Base-by-base conservation (phyloP, 179 eudicot species). In the Silene vulgaris region DNA sequence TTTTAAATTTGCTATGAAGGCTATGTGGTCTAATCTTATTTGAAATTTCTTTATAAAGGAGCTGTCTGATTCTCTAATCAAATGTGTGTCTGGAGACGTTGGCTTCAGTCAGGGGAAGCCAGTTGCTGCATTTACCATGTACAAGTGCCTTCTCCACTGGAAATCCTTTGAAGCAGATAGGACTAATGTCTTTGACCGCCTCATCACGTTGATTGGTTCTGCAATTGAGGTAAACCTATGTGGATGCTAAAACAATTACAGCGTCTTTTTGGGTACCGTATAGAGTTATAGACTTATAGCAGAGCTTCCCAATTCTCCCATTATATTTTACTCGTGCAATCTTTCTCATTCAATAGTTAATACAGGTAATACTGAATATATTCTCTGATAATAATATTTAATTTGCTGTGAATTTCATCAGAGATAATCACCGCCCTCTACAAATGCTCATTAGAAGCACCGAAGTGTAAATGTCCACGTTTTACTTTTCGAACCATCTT, bases 31-130 rank as follows among this genome's bases (percentile, higher is more conserved):
- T 56, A 26, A 26, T 75, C 76, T 69, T 56, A 81, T 17, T 76
- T 64, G 73, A 26, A 17, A 76, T 40, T 30, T 70, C 12, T 75
- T 29, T 16, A 50, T 77, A 63, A 92, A 92, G 99, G 97, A 89
- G 79, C 86, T 82, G 65, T 74, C 88, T 54, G 94, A 88, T 80
- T 73, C 81, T 82, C 96, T 92, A 21, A 82, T 95, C 54, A 86
- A 78, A 72, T 89, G 90, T 80, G 92, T 89, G 66, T 74, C 86
- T 17, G 81, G 85, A 78, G 88, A 90, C 80, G 78, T 90, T 84
- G 99, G 99, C 62, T 92, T 87, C 82, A 88, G 97, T 88, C 86
- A 92, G 72, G 99, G 91, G 72, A 95, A 92, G 84, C 99, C 99
- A 65, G 87, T 95, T 75, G 99, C 97, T 72, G 93, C 97, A 69